Evolutionary conservation across 75 land plant genomes (phyloP).

Genomic region (Adiantum capillusveneris): DNA sequence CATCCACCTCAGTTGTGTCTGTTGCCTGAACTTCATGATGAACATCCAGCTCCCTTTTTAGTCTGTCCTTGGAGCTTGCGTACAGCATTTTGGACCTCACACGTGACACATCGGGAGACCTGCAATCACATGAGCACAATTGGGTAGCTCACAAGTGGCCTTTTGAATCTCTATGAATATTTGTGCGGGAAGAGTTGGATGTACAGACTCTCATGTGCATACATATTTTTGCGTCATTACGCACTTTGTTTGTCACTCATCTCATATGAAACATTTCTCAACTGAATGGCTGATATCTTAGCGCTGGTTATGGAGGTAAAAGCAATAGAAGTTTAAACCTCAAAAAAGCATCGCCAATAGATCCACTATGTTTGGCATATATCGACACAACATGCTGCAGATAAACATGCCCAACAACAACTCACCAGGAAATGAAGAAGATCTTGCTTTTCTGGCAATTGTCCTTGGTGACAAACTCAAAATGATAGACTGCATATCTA

Average conservation of each 20-base stretch:
- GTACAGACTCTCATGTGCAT: too few species aligned
- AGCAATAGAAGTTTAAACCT: too few species aligned
- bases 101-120: conserved; percentile 53
- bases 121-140: not conserved
- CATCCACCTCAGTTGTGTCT: conserved; percentile 63
- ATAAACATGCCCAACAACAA: not conserved
- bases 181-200: not conserved
- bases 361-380: too few species aligned
- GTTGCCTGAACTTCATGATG: conserved; percentile 64
- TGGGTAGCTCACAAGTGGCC: not conserved
- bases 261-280: too few species aligned
- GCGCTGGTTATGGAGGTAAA: too few species aligned
- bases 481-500: conserved; percentile 59
- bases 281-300: too few species aligned
- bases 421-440: conserved; percentile 69
- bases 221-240: too few species aligned
- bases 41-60: conserved; percentile 58
- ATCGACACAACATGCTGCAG: not conserved
- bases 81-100: conserved; percentile 68
- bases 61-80: conserved; percentile 64
- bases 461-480: conserved; percentile 56
- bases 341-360: too few species aligned
- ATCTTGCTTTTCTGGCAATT: conserved; percentile 73
- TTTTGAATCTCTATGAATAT: not conserved
- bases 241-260: too few species aligned